Evolutionary conservation across 1,284 basidiomycete genomes (phyloP), one percentile per base, ranked within the genome.

Genomic region (Irpex sp.): DNA sequence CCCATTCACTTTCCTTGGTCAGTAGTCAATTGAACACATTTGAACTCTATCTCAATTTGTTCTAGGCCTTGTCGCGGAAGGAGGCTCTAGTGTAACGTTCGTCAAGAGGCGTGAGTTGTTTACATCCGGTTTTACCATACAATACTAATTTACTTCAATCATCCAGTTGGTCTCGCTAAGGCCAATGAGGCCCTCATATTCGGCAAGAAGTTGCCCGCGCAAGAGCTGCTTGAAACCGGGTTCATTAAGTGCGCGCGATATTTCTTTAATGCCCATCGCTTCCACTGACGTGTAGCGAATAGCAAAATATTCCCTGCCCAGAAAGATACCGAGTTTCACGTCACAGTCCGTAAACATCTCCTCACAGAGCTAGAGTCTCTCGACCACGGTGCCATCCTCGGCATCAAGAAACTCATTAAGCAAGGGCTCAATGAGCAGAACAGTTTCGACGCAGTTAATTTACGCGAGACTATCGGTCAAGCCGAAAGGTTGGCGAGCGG

Each of bases 1-100:
- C 0, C 88, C 87, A 0, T 91, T 91, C 69, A 81, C 87, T 0
- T 89, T 88, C 68, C 69, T 91, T n/a, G 88, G 87, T 86, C 59
- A 58, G 58, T 51, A 2, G 3, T 11, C 15, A 13, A 54, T 31
- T 47, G 51, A 62, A 52, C 62, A 62, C 7, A 52, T 48, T 66
- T 44, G 37, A 55, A 57, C 47, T 21, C 60, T 31, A 7, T 17
- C 47, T 51, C 2, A n/a, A 19, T 4, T 26, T 4, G 57, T 5
- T 59, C 21, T 60, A 89, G 87, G 87, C 8, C 82, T 90, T 58
- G 78, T 84, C 51, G 76, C 85, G 0, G 88, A 90, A 67, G 88
- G 82, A 5, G 87, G 88, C 6, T 81, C 87, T 5, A 90, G 88
- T 64, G 87, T 86, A 38, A 85, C 76, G 65, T 91, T 91, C 69